phyloP scores from a whole-genome alignment of 2,329 filamentous ascomycete genomes.

The Ramularia endophylla region DNA sequence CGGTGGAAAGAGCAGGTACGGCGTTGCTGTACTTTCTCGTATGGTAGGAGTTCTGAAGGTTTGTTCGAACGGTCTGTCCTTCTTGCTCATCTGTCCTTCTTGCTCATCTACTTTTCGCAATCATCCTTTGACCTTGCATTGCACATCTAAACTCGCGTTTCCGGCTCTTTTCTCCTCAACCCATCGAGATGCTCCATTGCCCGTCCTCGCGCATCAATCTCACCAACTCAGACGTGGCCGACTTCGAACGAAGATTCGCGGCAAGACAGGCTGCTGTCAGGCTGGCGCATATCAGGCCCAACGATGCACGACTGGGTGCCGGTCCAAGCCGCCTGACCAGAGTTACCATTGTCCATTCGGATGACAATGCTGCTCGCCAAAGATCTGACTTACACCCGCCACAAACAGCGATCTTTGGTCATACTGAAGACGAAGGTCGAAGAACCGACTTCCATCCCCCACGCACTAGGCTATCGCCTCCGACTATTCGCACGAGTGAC shows the following conservation, averaged over 20 bases:
- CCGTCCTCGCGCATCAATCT: conserved; percentile 25
- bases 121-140: no score
- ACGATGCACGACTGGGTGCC: conserved; percentile 17
- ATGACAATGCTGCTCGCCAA: conserved; percentile 16
- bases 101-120: no score
- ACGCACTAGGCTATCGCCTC: background rate
- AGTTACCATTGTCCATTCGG: conserved; percentile 13
- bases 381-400: conserved; percentile 17
- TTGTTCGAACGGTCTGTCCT: no score
- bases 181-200: conserved; percentile 24
- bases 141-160: no score
- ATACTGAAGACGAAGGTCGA: background rate
- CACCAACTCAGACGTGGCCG: conserved; percentile 23
- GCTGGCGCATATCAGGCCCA: conserved; percentile 2
- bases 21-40: no score
- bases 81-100: no score
- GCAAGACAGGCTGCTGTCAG: conserved; percentile 13
- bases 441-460: background rate
- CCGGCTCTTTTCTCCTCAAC: background rate
- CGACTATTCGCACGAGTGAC: background rate
- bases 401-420: conserved; percentile 10
- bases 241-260: conserved; percentile 19
- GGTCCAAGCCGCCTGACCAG: conserved; percentile 13
- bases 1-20: no score
- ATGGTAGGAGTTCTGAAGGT: no score